Percentiles rank a stretch among this genome's conserved stretches.
Conservation (phyloP, 495 filamentous ascomycete species). For the Neurospora tetraspora region DNA sequence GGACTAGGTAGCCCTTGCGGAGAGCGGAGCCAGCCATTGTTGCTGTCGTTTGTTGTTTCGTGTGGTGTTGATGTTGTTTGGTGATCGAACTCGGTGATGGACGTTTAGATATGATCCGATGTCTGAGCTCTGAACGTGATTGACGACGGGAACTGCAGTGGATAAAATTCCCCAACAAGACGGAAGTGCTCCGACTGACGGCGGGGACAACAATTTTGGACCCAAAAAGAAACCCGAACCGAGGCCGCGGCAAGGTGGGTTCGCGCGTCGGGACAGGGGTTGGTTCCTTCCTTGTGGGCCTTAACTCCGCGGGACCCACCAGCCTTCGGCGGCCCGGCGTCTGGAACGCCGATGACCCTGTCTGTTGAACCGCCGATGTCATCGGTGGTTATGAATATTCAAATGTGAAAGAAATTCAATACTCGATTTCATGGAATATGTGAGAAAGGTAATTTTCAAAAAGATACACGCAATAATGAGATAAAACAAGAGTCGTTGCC, state of each 20-base stretch:
- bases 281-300: background rate
- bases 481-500: background rate
- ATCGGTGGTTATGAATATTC: background rate
- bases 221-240: background rate
- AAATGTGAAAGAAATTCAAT: background rate
- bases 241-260: background rate
- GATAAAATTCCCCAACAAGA: background rate
- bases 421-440: background rate
- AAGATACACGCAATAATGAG: background rate
- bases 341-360: background rate
- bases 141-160: background rate
- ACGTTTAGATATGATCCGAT: background rate
- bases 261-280: background rate
- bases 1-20: constrained; percentile 58
- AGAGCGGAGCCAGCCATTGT: constrained; percentile 17
- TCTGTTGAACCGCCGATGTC: no score
- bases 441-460: background rate
- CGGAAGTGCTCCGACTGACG: background rate
- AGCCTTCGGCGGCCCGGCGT: background rate
- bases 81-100: no score
- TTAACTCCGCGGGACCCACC: background rate
- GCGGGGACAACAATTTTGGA: background rate
- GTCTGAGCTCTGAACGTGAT: background rate
- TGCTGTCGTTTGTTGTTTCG: background rate
- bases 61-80: background rate